Conservation (phyloP, 345 rosid species). For the Syzygium oleosum region DNA sequence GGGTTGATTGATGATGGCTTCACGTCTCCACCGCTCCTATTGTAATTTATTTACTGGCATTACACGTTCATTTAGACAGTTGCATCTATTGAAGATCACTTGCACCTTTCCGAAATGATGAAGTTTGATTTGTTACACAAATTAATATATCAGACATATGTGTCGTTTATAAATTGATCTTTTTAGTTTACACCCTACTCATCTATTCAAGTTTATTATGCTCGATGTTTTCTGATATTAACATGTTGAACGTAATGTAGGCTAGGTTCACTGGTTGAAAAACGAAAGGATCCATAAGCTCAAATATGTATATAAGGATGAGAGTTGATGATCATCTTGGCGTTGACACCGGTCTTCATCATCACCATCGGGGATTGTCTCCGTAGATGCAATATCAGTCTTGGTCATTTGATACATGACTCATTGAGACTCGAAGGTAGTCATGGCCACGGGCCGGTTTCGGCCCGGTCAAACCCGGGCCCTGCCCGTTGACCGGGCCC, state of each 20-base stretch:
- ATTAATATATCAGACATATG: not conserved
- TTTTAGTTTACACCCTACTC: not conserved
- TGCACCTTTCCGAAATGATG: not conserved
- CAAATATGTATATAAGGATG: no score
- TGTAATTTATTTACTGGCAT: not conserved
- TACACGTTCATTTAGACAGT: not conserved
- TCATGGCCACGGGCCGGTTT: no score
- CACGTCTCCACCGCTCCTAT: conserved; percentile 4
- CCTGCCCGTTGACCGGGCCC: no score
- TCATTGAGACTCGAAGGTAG: no score
- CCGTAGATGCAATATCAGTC: no score
- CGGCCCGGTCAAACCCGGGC: no score
- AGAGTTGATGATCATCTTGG: no score
- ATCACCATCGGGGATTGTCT: no score
- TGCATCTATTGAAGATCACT: not conserved
- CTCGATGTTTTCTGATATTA: not conserved
- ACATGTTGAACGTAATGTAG: not conserved
- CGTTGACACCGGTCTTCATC: no score
- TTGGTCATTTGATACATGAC: no score
- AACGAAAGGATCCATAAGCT: no score
- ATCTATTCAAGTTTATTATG: not conserved
- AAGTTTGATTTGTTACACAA: not conserved
- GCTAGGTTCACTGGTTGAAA: no score
- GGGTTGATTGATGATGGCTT: conserved; percentile 28
- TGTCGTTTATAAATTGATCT: not conserved